Conservation (phyloP, 805 yeast species). For the Nakazawaea laoshanensis region DNA sequence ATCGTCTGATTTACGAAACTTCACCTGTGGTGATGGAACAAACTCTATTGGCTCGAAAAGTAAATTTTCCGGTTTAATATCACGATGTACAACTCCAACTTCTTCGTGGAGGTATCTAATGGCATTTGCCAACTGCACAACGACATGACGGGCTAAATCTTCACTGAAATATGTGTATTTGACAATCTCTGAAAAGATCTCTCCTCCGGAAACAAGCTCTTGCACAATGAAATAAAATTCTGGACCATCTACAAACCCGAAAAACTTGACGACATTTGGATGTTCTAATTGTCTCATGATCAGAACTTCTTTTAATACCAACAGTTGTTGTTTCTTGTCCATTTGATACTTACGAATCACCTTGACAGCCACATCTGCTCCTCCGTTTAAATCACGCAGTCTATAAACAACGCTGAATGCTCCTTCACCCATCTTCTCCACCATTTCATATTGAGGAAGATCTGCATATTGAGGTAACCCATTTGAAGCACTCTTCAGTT, state of each 20-base stretch:
- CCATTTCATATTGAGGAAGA: conserved; percentile 17
- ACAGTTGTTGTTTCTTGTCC: conserved; percentile 40
- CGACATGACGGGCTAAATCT: conserved; percentile 63
- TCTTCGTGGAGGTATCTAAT: conserved; percentile 65
- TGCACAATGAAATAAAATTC: conserved; percentile 53
- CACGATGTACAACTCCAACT: conserved; percentile 68
- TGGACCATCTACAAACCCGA: conserved; percentile 41
- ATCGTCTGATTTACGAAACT: conserved; percentile 60
- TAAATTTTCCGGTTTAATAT: conserved; percentile 75
- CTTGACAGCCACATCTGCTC: conserved; percentile 59
- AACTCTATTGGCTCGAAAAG: conserved; percentile 50
- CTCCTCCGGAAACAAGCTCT: conserved; percentile 73
- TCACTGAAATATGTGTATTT: conserved; percentile 72
- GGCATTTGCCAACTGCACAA: conserved; percentile 63
- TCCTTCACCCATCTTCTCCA: conserved; percentile 61
- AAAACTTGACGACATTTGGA: conserved; percentile 49
- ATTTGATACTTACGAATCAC: conserved; percentile 57
- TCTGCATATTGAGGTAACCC: conserved; percentile 16
- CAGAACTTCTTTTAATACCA: conserved; percentile 62
- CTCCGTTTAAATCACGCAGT: conserved; percentile 41
- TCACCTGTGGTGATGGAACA: conserved; percentile 23
- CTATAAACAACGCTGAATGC: conserved; percentile 84
- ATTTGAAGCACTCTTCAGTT: conserved; percentile 12
- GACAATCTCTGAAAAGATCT: conserved; percentile 71
- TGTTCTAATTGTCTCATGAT: conserved; percentile 63